phyloP scores from a whole-genome alignment of 192 early-diverging fungal genomes.

The Glomus cerebriforme region DNA sequence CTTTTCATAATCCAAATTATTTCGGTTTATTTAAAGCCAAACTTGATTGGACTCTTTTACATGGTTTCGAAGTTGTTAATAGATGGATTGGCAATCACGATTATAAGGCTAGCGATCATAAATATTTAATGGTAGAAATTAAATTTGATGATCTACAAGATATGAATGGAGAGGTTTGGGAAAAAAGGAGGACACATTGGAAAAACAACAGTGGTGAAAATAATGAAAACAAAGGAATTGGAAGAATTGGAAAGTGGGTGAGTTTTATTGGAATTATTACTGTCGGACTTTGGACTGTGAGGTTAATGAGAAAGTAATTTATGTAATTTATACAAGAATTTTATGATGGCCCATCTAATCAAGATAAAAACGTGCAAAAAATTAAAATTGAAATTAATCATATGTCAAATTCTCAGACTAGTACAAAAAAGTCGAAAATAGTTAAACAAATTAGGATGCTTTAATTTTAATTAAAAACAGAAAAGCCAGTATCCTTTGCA shows the following conservation, averaged over 20 bases:
- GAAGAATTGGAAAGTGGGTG: background rate
- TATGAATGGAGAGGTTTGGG: background rate
- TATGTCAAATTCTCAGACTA: too few relatives aligned
- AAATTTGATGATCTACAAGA: slow-evolving; percentile 36
- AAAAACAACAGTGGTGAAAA: background rate
- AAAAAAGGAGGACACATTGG: background rate
- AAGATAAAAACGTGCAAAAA: too few relatives aligned
- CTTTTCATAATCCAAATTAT: slow-evolving; percentile 63
- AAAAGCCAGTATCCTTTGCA: too few relatives aligned
- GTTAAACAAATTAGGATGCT: too few relatives aligned
- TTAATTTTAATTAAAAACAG: too few relatives aligned
- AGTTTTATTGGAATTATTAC: background rate
- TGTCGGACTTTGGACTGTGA: background rate
- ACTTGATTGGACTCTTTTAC: slow-evolving; percentile 72
- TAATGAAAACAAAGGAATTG: background rate
- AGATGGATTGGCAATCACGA: slow-evolving; percentile 64
- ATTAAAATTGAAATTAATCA: too few relatives aligned
- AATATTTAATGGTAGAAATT: slow-evolving; percentile 64
- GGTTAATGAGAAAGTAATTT: background rate
- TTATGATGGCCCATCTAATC: too few relatives aligned
- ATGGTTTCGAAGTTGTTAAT: slow-evolving; percentile 52
- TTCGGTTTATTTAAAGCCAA: slow-evolving; percentile 69
- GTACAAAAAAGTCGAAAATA: too few relatives aligned
- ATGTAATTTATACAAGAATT: too few relatives aligned
- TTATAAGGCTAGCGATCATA: slow-evolving; percentile 70